Evolutionary conservation across 768 basidiomycete genomes (phyloP).

Genomic region (Termitomyces heimii): DNA sequence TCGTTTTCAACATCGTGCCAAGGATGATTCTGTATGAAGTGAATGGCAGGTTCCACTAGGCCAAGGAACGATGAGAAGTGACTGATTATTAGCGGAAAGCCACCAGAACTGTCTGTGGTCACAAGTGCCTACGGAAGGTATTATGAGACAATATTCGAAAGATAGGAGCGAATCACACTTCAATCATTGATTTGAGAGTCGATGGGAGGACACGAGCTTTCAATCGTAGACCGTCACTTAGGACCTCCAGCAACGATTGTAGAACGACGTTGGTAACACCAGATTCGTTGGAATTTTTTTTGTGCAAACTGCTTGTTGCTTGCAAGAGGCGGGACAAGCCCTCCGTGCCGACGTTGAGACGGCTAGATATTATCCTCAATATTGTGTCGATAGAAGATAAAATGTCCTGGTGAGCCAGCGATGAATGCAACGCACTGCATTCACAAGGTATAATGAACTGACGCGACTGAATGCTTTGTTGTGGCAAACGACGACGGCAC

Average conservation of each 20-base stretch:
- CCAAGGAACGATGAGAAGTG: slow-evolving; percentile 28
- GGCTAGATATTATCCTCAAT: slow-evolving; percentile 46
- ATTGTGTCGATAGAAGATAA: slow-evolving; percentile 52
- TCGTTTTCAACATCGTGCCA: slow-evolving; percentile 47
- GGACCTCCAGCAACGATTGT: slow-evolving; percentile 41
- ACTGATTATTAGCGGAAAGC: slow-evolving; percentile 21
- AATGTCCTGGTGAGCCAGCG: slow-evolving; percentile 40
- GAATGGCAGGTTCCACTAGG: slow-evolving; percentile 45
- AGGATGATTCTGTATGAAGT: slow-evolving; percentile 45
- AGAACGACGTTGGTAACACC: slow-evolving; percentile 28
- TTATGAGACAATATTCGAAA: neutral
- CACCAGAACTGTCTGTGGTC: slow-evolving; percentile 21
- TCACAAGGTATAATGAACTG: slow-evolving; percentile 10
- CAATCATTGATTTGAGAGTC: slow-evolving; percentile 45
- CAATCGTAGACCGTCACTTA: slow-evolving; percentile 46
- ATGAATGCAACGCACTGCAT: neutral
- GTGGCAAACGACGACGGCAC: slow-evolving; percentile 47
- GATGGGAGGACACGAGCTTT: slow-evolving; percentile 43
- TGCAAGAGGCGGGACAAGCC: slow-evolving; percentile 43
- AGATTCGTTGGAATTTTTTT: slow-evolving; percentile 25
- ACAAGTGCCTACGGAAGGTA: slow-evolving; percentile 16
- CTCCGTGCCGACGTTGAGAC: slow-evolving; percentile 38
- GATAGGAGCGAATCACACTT: slow-evolving; percentile 31
- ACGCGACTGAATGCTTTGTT: slow-evolving; percentile 58
- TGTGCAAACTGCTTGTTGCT: slow-evolving; percentile 37